Base-by-base conservation (phyloP, 371 early-diverging fungal genomes). In the Phascolomyces articulosus region DNA sequence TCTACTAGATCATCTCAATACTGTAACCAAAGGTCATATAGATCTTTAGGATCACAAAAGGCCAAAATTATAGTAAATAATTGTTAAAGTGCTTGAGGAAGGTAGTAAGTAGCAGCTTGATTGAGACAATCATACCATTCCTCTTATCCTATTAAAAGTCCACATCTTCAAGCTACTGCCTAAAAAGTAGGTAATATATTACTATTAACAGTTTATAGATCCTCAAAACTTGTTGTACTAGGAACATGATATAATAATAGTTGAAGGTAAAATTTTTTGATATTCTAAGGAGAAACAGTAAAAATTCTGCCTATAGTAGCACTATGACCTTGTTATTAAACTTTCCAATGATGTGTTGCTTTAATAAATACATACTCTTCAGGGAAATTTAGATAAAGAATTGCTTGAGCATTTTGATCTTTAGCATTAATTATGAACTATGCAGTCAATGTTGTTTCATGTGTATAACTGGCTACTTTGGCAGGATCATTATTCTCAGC, bases 241-340 rank as follows among this genome's bases (percentile, higher is more conserved):
- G 48, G 59, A 6, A 63, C 48, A 47, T 68, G 59, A 23, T 59
- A 26, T 18, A 68, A 29, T 3, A 63, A 54, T 16, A 54, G 44
- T 9, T 27, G 49, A 8, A 54, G 40, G n/a, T 7, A 20, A 27
- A 40, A 63, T 26, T 26, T 18, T 26, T 56, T 53, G 13, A 48
- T 27, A 27, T 48, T 16, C 11, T 21, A 9, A 1, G 27, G 60
- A 7, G 44, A 4, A 15, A 60, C 49, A 47, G 7, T 7, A 6
- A n/a, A 48, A 13, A 60, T 4, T 21, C 49, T 41, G 8, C 49
- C 60, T 7, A 60, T 41, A 47, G 60, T 28, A n/a, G 16, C 49
- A 13, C 58, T 18, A 40, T 38, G 40, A 9, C 55, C 31, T 55
- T n/a, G 15, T 26, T 58, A 8, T 0, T 23, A 40, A 8, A 24